phyloP scores from a whole-genome alignment of 2,329 filamentous ascomycete genomes.

The Pestalotiopsis fici region DNA sequence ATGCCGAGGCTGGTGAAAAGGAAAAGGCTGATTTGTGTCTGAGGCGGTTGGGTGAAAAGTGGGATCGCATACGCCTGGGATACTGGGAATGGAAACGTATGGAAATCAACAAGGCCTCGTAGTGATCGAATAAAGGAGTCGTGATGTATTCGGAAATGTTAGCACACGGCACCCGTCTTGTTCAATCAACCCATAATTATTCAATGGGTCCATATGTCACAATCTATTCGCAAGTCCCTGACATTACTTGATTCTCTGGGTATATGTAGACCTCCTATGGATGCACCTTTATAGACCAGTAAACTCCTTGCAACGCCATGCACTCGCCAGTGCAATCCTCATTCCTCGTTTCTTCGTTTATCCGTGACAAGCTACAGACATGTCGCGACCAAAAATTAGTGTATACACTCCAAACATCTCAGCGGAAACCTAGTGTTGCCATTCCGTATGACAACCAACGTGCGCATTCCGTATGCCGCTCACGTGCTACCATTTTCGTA shows the following conservation, averaged over 20 bases:
- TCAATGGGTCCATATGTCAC: too few species aligned
- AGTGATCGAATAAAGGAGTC: slow-evolving; percentile 54
- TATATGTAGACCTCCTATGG: neutral
- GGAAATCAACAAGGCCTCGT: slow-evolving; percentile 69
- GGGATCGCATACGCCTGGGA: slow-evolving; percentile 86
- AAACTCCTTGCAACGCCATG: neutral
- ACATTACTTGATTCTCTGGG: neutral
- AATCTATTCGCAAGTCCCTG: neutral
- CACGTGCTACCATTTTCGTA: neutral
- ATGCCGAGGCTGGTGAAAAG: slow-evolving; percentile 55
- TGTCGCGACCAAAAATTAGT: too few species aligned
- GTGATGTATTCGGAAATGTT: too few species aligned
- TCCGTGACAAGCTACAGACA: too few species aligned
- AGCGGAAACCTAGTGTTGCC: neutral
- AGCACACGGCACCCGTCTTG: too few species aligned
- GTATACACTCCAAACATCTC: neutral
- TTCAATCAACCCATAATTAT: too few species aligned
- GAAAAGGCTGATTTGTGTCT: slow-evolving; percentile 70
- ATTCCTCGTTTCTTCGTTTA: neutral
- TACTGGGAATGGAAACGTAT: slow-evolving; percentile 84
- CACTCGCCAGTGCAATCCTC: neutral
- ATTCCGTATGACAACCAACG: neutral
- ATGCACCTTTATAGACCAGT: neutral
- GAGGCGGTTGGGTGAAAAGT: slow-evolving; percentile 75
- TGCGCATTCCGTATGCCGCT: neutral